Evolutionary conservation across 306 rosid species (phyloP).

Genomic region (Hippophae tibetana): DNA sequence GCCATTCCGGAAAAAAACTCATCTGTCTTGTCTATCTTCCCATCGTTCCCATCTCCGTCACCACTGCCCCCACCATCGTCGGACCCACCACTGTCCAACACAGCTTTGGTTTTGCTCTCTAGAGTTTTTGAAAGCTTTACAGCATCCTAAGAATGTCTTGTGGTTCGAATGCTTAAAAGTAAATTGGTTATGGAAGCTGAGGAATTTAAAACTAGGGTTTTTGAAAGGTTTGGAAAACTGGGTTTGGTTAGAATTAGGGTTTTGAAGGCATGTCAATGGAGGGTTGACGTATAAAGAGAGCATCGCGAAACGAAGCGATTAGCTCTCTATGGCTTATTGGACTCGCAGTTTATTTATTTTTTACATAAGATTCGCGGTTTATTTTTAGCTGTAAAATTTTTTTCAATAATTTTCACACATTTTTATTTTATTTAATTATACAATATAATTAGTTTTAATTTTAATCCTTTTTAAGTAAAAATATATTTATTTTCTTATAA

Average conservation of each 20-base stretch:
- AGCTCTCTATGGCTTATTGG: no score
- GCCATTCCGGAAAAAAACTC: constrained; percentile 54
- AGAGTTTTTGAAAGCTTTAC: constrained; percentile 38
- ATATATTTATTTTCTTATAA: no score
- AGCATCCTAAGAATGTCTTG: constrained; percentile 22
- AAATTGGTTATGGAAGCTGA: constrained; percentile 15
- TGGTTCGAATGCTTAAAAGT: constrained; percentile 9
- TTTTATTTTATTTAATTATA: no score
- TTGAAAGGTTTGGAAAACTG: constrained; percentile 30
- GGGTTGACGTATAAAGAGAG: constrained; percentile 38
- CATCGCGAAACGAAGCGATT: constrained; percentile 21
- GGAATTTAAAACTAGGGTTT: constrained; percentile 12
- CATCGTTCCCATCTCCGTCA: constrained; percentile 30
- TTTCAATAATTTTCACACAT: no score
- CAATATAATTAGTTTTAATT: no score
- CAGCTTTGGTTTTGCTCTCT: constrained; percentile 36
- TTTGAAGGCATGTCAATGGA: constrained; percentile 36
- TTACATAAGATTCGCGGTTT: no score
- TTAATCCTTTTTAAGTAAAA: no score
- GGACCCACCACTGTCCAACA: constrained; percentile 24
- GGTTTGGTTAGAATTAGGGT: constrained; percentile 22
- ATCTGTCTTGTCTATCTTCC: constrained; percentile 37
- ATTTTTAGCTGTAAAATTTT: no score
- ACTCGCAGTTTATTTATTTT: no score
- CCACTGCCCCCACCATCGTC: constrained; percentile 42